phyloP scores from a whole-genome alignment of 2,329 filamentous ascomycete genomes.

The Phoma sp. region DNA sequence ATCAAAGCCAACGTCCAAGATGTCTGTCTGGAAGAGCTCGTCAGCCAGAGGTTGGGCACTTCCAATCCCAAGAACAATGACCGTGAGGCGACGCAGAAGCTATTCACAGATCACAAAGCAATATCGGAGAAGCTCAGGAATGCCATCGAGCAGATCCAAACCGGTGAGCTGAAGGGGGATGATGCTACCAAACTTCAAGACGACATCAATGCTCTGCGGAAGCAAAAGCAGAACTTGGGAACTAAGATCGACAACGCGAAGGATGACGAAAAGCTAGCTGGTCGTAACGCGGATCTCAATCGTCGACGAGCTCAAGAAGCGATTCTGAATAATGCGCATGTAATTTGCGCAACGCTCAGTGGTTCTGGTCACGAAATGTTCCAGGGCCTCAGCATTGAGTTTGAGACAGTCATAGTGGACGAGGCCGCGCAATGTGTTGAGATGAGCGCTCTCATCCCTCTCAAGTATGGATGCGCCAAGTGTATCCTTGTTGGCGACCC shows the following conservation, averaged over 20 bases:
- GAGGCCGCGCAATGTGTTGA: constrained; percentile 98
- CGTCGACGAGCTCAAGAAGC: constrained; percentile 86
- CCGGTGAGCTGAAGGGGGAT: constrained; percentile 64
- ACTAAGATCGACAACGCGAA: constrained; percentile 85
- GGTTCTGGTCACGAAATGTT: constrained; percentile 98
- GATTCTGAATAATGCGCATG: constrained; percentile 87
- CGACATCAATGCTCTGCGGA: constrained; percentile 78
- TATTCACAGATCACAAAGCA: constrained; percentile 72
- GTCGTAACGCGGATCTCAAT: constrained; percentile 84
- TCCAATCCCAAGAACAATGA: constrained; percentile 47
- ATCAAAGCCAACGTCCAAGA: constrained; percentile 90
- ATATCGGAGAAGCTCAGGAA: constrained; percentile 71
- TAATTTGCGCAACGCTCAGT: constrained; percentile 93
- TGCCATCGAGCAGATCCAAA: constrained; percentile 71
- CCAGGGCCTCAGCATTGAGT: constrained; percentile 90
- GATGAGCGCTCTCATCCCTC: constrained; percentile 90
- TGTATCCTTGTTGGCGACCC: constrained; percentile 97
- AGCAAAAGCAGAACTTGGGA: constrained; percentile 76
- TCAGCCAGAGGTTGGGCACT: constrained; percentile 71
- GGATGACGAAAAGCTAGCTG: constrained; percentile 80
- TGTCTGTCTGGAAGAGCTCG: constrained; percentile 91
- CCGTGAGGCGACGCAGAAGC: constrained; percentile 62
- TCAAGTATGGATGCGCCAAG: constrained; percentile 97
- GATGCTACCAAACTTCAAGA: constrained; percentile 72
- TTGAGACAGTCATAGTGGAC: constrained; percentile 97